A percentile compares a stretch with the other conserved stretches of the same genome.
Conservation (phyloP, 1,139 yeast genomes). For the Debaryomycetaceae sp. region DNA sequence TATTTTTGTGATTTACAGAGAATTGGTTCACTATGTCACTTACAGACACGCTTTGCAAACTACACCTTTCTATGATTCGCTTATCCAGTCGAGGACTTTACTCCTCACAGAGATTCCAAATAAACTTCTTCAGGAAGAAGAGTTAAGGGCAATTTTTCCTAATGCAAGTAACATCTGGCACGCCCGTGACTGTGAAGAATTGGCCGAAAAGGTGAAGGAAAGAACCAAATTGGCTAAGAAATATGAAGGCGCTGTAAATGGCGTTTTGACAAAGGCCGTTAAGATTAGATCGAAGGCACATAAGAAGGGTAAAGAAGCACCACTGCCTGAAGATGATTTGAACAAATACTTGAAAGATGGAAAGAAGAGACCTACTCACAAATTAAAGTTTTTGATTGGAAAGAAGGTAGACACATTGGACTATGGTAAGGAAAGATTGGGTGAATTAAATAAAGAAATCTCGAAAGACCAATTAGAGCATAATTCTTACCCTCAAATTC, state of each 20-base stretch:
- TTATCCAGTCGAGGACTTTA: conserved; percentile 64
- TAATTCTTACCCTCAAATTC: conserved; percentile 46
- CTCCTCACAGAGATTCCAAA: conserved; percentile 62
- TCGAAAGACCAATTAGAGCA: conserved; percentile 52
- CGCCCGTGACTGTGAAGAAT: conserved; percentile 55
- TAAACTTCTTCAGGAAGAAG: conserved; percentile 46
- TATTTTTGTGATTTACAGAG: conserved; percentile 65
- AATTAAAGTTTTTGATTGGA: conserved; percentile 57
- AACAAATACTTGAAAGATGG: conserved; percentile 51
- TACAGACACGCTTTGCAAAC: conserved; percentile 67
- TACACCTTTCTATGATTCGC: conserved; percentile 67
- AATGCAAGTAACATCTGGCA: conserved; percentile 59
- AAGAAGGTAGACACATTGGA: conserved; percentile 82
- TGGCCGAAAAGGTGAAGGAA: conserved; percentile 52
- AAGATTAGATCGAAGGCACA: conserved; percentile 53
- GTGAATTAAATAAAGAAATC: conserved; percentile 66
- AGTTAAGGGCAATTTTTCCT: conserved; percentile 57
- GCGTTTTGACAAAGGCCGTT: conserved; percentile 53
- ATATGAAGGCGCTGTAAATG: conserved; percentile 59
- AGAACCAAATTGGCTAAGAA: conserved; percentile 52
- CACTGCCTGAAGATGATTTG: conserved; percentile 58
- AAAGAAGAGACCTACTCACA: conserved; percentile 69
- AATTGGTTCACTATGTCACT: conserved; percentile 62
- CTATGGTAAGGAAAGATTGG: conserved; percentile 63
- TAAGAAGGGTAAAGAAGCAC: conserved; percentile 51